Percentiles rank a stretch among this genome's conserved stretches.
Evolutionary conservation across 108 stramenopile genomes (phyloP).

Genomic region (Conticribra weissflogii): DNA sequence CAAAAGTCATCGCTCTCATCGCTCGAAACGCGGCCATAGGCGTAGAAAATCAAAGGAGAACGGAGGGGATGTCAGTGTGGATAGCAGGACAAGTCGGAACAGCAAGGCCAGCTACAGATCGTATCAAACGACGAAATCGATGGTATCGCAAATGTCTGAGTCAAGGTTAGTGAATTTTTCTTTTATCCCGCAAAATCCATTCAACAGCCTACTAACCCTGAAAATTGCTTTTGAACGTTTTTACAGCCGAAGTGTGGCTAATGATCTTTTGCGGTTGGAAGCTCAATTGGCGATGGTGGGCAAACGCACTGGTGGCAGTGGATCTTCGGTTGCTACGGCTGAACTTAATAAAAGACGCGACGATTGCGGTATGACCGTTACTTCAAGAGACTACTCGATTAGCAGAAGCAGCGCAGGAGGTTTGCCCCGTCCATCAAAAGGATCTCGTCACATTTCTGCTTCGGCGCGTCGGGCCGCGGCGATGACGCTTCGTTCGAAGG

Average conservation of each 20-base stretch:
- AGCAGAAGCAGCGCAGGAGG: constrained; percentile 8
- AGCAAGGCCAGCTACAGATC: constrained; percentile 70
- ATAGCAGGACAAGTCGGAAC: constrained; percentile 59
- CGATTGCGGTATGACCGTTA: constrained; percentile 53
- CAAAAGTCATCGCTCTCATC: constrained; percentile 70
- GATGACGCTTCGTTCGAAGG: constrained; percentile 56
- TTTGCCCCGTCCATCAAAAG: constrained; percentile 22
- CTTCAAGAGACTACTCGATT: constrained; percentile 43
- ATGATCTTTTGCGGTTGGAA: constrained; percentile 84
- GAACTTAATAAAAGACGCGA: constrained; percentile 50
- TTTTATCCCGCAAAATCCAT: too few species aligned
- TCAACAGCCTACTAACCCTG: too few species aligned
- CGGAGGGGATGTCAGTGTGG: constrained; percentile 52
- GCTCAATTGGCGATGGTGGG: constrained; percentile 90
- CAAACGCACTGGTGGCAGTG: constrained; percentile 30
- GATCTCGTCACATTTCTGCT: constrained; percentile 45
- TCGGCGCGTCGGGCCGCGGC: constrained; percentile 48
- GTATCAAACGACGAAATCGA: constrained; percentile 76
- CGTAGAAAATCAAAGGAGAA: constrained; percentile 39
- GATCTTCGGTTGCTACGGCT: constrained; percentile 6
- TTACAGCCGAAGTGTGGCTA: constrained; percentile 84
- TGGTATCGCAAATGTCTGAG: constrained; percentile 87
- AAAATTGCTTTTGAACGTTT: too few species aligned
- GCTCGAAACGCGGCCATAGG: constrained; percentile 23
- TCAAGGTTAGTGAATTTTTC: too few species aligned